Conservation (phyloP, 139 green algal genomes). For the Coelastrella sp. region DNA sequence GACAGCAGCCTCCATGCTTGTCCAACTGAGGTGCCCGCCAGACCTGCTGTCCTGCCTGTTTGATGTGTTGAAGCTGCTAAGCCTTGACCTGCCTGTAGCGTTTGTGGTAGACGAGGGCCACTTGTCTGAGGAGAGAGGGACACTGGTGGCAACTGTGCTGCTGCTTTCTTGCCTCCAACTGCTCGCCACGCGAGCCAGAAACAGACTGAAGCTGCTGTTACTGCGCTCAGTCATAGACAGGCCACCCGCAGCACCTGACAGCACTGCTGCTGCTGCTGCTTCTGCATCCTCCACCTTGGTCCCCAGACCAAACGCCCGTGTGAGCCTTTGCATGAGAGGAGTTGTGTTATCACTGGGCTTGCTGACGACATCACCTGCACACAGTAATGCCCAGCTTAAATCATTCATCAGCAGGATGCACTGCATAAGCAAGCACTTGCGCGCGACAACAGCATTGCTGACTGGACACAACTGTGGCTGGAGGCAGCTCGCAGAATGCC, state of each 20-base stretch:
- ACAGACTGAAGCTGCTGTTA: slow-evolving; percentile 40
- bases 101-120: neutral
- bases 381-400: no score
- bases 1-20: neutral
- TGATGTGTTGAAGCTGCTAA: neutral
- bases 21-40: neutral
- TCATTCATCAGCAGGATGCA: neutral
- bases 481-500: neutral
- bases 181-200: slow-evolving; percentile 6
- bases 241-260: neutral
- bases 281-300: neutral
- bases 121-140: neutral
- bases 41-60: neutral
- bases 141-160: neutral
- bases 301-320: neutral
- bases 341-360: no score
- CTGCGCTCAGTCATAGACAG: slow-evolving; percentile 27
- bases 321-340: slow-evolving; percentile 25
- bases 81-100: neutral
- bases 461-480: neutral
- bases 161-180: slow-evolving; percentile 15
- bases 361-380: no score
- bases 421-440: no score
- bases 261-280: neutral
- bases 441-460: no score